Evolutionary conservation across 345 rosid species (phyloP).

Genomic region (Punica granatum): DNA sequence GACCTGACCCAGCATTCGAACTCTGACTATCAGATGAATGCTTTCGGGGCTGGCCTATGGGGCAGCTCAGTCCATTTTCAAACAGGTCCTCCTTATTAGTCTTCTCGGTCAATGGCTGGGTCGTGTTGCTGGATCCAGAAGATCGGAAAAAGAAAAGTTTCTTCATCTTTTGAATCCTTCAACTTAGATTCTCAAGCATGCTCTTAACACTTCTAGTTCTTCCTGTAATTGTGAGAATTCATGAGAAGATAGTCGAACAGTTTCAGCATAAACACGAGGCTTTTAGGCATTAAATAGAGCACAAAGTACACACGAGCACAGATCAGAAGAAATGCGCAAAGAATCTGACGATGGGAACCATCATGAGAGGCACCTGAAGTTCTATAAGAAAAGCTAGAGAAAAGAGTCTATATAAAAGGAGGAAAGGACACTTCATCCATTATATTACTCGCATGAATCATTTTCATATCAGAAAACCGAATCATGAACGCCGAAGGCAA

Average conservation of each 20-base stretch:
- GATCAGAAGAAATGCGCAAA: background rate
- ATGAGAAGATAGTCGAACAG: background rate
- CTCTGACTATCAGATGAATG: constrained; percentile 37
- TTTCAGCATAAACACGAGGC: background rate
- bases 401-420: background rate
- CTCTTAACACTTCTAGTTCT: background rate
- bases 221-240: background rate
- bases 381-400: background rate
- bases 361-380: constrained; percentile 7
- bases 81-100: constrained; percentile 27
- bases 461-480: background rate
- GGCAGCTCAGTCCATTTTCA: constrained; percentile 28
- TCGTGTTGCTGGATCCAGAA: constrained; percentile 46
- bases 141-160: constrained; percentile 69
- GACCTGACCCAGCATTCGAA: constrained; percentile 30
- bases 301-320: background rate
- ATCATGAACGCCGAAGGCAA: background rate
- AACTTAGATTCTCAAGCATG: background rate
- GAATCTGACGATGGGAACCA: constrained; percentile 1
- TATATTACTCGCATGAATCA: background rate
- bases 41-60: constrained; percentile 36
- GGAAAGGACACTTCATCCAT: background rate
- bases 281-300: background rate
- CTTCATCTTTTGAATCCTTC: constrained; percentile 43
- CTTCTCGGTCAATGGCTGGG: constrained; percentile 38